phyloP scores from a whole-genome alignment of 1,284 basidiomycete genomes.

The Leccinum colubrinum region DNA sequence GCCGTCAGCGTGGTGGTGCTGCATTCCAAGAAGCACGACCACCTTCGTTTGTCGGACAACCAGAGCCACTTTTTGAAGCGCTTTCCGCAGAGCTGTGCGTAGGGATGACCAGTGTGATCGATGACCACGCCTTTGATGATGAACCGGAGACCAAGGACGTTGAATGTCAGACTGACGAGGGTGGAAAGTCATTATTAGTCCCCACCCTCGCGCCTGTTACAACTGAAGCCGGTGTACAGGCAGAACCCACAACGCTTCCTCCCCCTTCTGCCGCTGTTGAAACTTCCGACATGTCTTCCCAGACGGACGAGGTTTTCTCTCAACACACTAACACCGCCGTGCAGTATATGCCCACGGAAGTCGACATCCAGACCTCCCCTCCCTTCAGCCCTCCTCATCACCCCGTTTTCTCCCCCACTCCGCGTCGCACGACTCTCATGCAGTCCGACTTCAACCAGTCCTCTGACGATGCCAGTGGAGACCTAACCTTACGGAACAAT shows the following conservation, averaged over 20 bases:
- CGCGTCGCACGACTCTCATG: slow-evolving; percentile 47
- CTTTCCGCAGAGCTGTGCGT: slow-evolving; percentile 55
- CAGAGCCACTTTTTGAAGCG: slow-evolving; percentile 56
- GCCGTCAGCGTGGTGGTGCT: slow-evolving; percentile 58
- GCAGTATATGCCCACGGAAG: slow-evolving; percentile 36
- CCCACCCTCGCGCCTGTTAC: slow-evolving; percentile 32
- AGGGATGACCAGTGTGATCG: slow-evolving; percentile 45
- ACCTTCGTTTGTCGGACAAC: slow-evolving; percentile 62
- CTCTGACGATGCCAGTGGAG: slow-evolving; percentile 44
- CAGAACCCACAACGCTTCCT: slow-evolving; percentile 23
- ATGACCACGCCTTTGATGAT: slow-evolving; percentile 39
- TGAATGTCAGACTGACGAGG: slow-evolving; percentile 58
- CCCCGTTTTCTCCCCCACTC: slow-evolving; percentile 24
- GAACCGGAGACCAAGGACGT: slow-evolving; percentile 62
- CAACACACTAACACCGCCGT: slow-evolving; percentile 37
- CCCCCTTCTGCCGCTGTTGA: slow-evolving; percentile 15
- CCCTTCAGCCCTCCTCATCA: slow-evolving; percentile 6
- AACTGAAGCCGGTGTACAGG: slow-evolving; percentile 33
- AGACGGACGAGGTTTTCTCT: slow-evolving; percentile 45
- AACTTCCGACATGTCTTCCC: slow-evolving; percentile 45
- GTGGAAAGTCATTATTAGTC: slow-evolving; percentile 27
- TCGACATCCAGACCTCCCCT: slow-evolving; percentile 38
- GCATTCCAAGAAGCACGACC: slow-evolving; percentile 66
- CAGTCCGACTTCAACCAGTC: slow-evolving; percentile 38
- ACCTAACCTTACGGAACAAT: slow-evolving; percentile 37